Conservation (phyloP, 139 green algal species). For the Chlorella sp. region DNA sequence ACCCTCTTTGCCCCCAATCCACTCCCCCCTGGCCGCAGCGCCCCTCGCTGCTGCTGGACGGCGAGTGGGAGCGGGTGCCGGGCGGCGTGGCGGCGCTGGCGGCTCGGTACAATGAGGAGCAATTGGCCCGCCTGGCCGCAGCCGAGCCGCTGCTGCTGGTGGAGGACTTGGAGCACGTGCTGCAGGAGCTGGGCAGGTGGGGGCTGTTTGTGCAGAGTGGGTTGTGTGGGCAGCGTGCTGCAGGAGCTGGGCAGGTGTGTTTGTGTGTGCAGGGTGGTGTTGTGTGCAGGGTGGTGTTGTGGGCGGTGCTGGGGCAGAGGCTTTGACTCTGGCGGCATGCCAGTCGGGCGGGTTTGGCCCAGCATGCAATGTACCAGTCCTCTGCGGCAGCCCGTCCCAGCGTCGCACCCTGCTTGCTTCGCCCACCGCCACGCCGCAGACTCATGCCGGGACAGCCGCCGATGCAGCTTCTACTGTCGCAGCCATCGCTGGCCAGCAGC, state of each 20-base stretch:
- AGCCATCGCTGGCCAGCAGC: constrained; percentile 1
- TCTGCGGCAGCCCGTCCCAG: neutral
- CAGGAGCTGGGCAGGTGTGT: neutral
- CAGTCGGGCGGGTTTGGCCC: neutral
- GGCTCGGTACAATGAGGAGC: constrained; percentile 10
- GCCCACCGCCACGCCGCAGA: neutral
- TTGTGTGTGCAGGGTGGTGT: neutral
- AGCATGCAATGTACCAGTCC: no score
- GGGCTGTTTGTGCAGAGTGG: no score
- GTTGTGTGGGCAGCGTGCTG: neutral
- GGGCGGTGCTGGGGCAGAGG: no score
- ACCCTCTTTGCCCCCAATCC: no score
- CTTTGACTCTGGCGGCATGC: neutral
- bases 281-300: neutral
- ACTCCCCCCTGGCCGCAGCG: neutral
- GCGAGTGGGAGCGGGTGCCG: constrained; percentile 28
- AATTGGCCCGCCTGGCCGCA: neutral
- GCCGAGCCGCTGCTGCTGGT: constrained; percentile 30
- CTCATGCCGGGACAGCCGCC: constrained; percentile 3
- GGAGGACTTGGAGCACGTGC: constrained; percentile 24
- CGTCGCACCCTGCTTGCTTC: neutral
- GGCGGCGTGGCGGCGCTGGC: neutral
- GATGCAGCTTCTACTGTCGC: neutral
- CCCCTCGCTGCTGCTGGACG: constrained; percentile 26
- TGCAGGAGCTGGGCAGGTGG: constrained; percentile 25